Evolutionary conservation across 441 rosid genomes (phyloP), one percentile per base, ranked within the genome.

Genomic region (Erodium texanum): DNA sequence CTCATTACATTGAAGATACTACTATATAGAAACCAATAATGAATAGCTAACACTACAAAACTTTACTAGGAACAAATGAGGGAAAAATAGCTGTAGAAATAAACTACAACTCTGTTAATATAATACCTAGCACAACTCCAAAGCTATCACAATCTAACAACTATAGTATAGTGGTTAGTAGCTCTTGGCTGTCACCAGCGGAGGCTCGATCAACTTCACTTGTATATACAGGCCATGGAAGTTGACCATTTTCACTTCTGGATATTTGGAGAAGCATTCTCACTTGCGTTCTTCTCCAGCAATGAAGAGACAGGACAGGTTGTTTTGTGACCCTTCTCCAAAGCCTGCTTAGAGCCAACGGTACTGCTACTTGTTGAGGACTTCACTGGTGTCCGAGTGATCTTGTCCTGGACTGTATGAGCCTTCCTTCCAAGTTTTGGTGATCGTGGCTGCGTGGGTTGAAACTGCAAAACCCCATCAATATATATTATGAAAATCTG

Each of bases 261-360:
- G 78, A 83, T 89, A 74, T 89, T 89, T 22, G 92, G 95, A 62
- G 95, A 83, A 73, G 84, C 83, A 78, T 87, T 85, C 71, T 87
- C 89, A n/a, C 56, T 43, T 15, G 15, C n/a, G 1, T 76, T 80
- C 68, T 71, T 85, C 77, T 69, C 75, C 48, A 80, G 77, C 58
- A 77, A 68, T 38, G 70, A 72, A 45, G 77, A 7, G 36, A 32
- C 36, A 5, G 36, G 7, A 32, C 36, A 70, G 70, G 78, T 58
- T 43, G 62, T 67, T 59, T 75, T 80, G 50, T 32, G 77, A 45
- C 62, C 76, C 24, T 68, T 65, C 71, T 81, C 86, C 18, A 45
- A 65, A 66, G 54, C 67, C 32, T 0, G 74, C 72, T 79, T 83
- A 69, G 81, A 73, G 7, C 36, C 36, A 5, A 32, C 6, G 52